Evolutionary conservation across 768 basidiomycete species (phyloP).

Genomic region (Tubosaeta sp.): DNA sequence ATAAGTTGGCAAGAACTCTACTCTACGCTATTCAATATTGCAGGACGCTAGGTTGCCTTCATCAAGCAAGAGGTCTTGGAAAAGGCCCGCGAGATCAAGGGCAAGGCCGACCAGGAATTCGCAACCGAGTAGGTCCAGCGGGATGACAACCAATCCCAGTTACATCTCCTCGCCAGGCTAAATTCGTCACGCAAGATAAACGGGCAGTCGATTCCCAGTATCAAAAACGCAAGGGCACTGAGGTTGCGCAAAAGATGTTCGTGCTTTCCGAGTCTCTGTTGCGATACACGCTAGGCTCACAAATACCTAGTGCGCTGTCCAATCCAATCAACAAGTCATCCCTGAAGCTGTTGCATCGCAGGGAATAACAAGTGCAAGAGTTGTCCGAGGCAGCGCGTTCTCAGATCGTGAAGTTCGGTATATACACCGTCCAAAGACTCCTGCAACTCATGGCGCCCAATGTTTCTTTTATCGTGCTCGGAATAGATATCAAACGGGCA

Average conservation of each 20-base stretch:
- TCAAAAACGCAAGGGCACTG: conserved; percentile 91
- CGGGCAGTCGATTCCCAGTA: conserved; percentile 90
- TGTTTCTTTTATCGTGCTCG: conserved; percentile 63
- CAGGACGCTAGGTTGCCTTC: conserved; percentile 72
- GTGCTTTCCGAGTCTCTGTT: conserved; percentile 26
- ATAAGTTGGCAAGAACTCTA: conserved; percentile 81
- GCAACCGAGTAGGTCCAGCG: too few species aligned
- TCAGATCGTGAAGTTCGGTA: conserved; percentile 69
- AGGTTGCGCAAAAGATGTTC: conserved; percentile 96
- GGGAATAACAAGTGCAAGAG: conserved; percentile 89
- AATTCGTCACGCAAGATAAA: conserved; percentile 94
- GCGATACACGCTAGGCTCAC: conserved; percentile 2
- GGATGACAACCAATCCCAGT: not conserved
- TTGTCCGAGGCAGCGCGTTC: conserved; percentile 74
- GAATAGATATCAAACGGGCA: conserved; percentile 58
- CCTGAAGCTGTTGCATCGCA: conserved; percentile 79
- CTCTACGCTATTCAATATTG: conserved; percentile 1
- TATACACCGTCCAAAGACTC: conserved; percentile 77
- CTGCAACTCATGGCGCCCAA: conserved; percentile 76
- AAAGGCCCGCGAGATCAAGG: conserved; percentile 93
- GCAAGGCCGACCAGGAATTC: conserved; percentile 98
- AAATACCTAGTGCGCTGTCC: conserved; percentile 71
- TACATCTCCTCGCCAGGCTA: conserved; percentile 56
- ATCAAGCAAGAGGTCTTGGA: conserved; percentile 98
- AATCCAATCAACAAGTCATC: conserved; percentile 96